Evolutionary conservation across 805 yeast genomes (phyloP).

Genomic region (Sugiyamaella marilandica): DNA sequence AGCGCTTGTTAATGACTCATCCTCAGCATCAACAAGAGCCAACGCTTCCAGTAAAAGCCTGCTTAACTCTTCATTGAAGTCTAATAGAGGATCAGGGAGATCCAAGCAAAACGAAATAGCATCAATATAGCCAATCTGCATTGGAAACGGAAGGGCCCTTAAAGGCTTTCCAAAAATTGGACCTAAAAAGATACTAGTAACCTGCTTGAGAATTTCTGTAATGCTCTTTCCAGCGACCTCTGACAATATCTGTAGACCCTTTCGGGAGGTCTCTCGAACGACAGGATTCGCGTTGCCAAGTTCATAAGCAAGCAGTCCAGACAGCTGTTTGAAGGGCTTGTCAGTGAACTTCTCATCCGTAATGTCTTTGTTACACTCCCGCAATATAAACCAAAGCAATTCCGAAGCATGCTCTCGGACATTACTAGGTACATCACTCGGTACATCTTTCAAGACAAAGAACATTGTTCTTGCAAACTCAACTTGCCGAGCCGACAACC

Average conservation of each 20-base stretch:
- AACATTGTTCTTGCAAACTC: slow-evolving; percentile 83
- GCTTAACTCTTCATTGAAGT: slow-evolving; percentile 83
- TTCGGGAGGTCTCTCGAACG: slow-evolving; percentile 78
- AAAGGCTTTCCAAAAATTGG: slow-evolving; percentile 97
- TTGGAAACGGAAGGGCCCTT: slow-evolving; percentile 94
- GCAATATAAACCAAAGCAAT: slow-evolving; percentile 58
- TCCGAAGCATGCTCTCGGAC: slow-evolving; percentile 69
- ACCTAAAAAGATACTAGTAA: slow-evolving; percentile 73
- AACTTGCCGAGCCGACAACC: slow-evolving; percentile 73
- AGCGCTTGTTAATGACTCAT: slow-evolving; percentile 85
- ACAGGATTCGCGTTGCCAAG: slow-evolving; percentile 80
- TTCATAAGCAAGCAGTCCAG: slow-evolving; percentile 89
- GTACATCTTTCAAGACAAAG: slow-evolving; percentile 86
- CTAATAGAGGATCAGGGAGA: slow-evolving; percentile 72
- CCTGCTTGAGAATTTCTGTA: slow-evolving; percentile 72
- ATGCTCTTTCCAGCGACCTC: slow-evolving; percentile 66
- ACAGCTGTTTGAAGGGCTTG: slow-evolving; percentile 72
- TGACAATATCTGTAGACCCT: slow-evolving; percentile 61
- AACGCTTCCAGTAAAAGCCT: slow-evolving; percentile 83
- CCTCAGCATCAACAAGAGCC: slow-evolving; percentile 96
- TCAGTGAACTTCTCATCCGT: slow-evolving; percentile 59
- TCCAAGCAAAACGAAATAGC: slow-evolving; percentile 90
- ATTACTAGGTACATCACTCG: slow-evolving; percentile 77
- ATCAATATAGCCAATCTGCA: slow-evolving; percentile 98
- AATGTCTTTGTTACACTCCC: slow-evolving; percentile 58